Evolutionary conservation across 2,329 filamentous ascomycete species (phyloP).

Genomic region (Colletotrichum lini): DNA sequence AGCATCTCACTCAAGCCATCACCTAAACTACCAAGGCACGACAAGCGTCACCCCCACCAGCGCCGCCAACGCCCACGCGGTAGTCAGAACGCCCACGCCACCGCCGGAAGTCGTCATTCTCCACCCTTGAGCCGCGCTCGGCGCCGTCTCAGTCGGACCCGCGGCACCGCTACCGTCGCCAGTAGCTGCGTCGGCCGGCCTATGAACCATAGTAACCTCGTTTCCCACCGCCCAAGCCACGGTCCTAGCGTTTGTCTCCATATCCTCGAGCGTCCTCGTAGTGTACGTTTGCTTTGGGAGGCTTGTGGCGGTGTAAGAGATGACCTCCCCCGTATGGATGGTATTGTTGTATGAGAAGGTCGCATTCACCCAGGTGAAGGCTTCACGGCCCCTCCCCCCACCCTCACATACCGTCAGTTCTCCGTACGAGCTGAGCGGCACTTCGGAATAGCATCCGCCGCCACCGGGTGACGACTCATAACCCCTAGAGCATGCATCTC

Average conservation of each 20-base stretch:
- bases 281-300: not conserved
- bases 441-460: constrained; percentile 18
- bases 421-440: not conserved
- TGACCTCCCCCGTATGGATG: not conserved
- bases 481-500: not conserved
- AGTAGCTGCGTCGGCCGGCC: not conserved
- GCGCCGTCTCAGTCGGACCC: not conserved
- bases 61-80: not conserved
- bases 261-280: not conserved
- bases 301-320: not conserved
- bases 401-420: not conserved
- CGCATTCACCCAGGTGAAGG: not conserved
- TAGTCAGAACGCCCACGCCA: not conserved
- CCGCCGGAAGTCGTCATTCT: constrained; percentile 1
- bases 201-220: constrained; percentile 1
- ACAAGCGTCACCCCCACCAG: not conserved
- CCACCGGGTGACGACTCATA: not conserved
- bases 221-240: not conserved
- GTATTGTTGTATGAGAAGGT: constrained; percentile 24
- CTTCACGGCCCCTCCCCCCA: not conserved
- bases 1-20: too few relatives aligned
- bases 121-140: not conserved
- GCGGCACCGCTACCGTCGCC: not conserved
- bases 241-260: not conserved
- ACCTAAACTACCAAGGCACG: not conserved